Evolutionary conservation across 2,329 filamentous ascomycete genomes (phyloP), one percentile per base, ranked within the genome.

Genomic region (Neofusicoccum laricinum): DNA sequence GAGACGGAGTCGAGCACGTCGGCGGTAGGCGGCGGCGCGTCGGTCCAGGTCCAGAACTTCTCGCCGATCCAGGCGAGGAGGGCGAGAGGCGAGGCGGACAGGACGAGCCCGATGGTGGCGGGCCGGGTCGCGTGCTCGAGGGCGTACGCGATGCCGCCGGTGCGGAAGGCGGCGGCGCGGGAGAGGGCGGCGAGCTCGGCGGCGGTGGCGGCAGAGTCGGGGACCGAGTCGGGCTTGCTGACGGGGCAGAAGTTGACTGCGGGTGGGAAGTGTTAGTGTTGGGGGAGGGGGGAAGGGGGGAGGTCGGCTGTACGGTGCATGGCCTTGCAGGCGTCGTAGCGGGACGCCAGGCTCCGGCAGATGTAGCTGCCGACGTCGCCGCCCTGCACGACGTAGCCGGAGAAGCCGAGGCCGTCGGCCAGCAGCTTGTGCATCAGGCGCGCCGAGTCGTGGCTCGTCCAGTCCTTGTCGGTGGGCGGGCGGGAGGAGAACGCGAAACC

Each of bases 51-150:
- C 4, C 85, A 71, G 66, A 85, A 82, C 68, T 87, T 87, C 68
- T 88, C 85, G 15, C 82, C 84, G 48, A 87, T 80, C 81, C 86
- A 89, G 34, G 82, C 81, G 11, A 89, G 77, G 3, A 89, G 69
- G 0, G 85, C 83, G 0, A 89, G 70, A 0, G 87, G 87, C 63
- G 74, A 86, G 0, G 83, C 77, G 1, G 80, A 78, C 0, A 89
- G 72, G 0, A 81, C 83, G 10, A 86, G 77, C 0, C 86, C 85
- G 48, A 88, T 84, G 0, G 86, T 89, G 2, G 79, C 78, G 0
- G 86, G 84, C 4, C 83, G 72, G 0, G 85, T 85, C 2, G 76
- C 81, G 58, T 89, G 87, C 68, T 84, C 79, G 2, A 78, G 64
- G 0, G 79, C 78, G 68, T 88, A 90, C 0, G 80, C 84, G 4